Conservation (phyloP, 371 early-diverging fungal species). For the Apophysomyces variabilis region DNA sequence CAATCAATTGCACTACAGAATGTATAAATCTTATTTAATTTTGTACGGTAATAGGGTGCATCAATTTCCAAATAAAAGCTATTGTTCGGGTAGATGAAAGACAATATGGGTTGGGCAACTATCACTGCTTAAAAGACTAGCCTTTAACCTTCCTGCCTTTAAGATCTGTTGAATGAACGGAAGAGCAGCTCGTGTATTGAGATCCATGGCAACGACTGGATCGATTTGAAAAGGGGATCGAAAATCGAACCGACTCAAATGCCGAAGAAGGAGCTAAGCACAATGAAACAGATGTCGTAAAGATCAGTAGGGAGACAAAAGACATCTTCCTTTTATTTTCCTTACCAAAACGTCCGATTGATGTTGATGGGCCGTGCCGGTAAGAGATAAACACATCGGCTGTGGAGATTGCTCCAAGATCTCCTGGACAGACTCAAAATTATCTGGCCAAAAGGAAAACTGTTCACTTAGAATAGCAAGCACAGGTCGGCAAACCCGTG, state of each 20-base stretch:
- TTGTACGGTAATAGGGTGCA: background rate
- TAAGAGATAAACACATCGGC: slow-evolving; percentile 18
- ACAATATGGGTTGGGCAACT: background rate
- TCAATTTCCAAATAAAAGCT: background rate
- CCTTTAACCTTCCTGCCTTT: background rate
- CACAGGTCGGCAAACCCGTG: slow-evolving; percentile 34
- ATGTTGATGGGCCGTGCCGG: slow-evolving; percentile 29
- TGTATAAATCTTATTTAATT: background rate
- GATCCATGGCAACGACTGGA: slow-evolving; percentile 27
- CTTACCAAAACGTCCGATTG: slow-evolving; percentile 28
- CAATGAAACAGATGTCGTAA: background rate
- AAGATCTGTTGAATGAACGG: slow-evolving; percentile 24
- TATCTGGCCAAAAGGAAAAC: slow-evolving; percentile 38
- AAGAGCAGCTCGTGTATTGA: slow-evolving; percentile 24
- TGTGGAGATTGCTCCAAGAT: slow-evolving; percentile 19
- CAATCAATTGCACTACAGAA: too few species aligned
- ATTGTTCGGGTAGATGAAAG: background rate
- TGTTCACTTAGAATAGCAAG: slow-evolving; percentile 43
- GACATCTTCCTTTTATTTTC: background rate
- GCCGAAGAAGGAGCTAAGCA: slow-evolving; percentile 6
- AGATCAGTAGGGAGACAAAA: background rate
- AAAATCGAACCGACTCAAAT: slow-evolving; percentile 28
- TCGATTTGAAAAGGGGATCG: slow-evolving; percentile 31
- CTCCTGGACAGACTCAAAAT: slow-evolving; percentile 32
- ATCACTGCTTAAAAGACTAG: background rate